Percentiles rank a stretch among this genome's conserved stretches.
Evolutionary conservation across 179 eudicot genomes (phyloP).

Genomic region (Dionaea muscipula): DNA sequence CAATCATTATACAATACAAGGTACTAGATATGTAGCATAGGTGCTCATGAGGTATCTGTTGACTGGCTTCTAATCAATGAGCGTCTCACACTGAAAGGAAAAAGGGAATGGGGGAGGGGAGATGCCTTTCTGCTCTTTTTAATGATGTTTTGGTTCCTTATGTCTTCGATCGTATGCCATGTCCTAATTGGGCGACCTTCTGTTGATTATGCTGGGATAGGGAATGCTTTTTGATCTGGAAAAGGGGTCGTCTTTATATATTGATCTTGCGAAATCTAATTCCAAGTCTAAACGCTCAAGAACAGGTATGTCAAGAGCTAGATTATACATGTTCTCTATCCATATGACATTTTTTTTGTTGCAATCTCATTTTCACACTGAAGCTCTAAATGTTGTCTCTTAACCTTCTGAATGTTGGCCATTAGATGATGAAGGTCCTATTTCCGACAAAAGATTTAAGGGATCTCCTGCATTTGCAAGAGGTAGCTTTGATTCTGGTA

Average conservation of each 20-base stretch:
- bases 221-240: slow-evolving; percentile 92
- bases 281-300: slow-evolving; percentile 85
- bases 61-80: too few relatives aligned
- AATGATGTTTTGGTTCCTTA: too few relatives aligned
- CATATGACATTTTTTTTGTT: background rate
- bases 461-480: slow-evolving; percentile 41
- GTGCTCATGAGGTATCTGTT: too few relatives aligned
- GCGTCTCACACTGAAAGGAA: too few relatives aligned
- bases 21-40: too few relatives aligned
- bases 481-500: slow-evolving; percentile 56
- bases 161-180: too few relatives aligned
- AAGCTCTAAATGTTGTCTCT: background rate
- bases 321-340: background rate
- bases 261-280: slow-evolving; percentile 92
- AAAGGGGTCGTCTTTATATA: slow-evolving; percentile 60
- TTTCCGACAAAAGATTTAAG: slow-evolving; percentile 55
- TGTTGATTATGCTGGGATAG: slow-evolving; percentile 26
- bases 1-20: too few relatives aligned
- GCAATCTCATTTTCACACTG: background rate
- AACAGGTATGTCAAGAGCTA: slow-evolving; percentile 30
- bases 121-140: too few relatives aligned
- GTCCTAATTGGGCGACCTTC: too few relatives aligned
- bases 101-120: too few relatives aligned
- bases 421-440: slow-evolving; percentile 53
- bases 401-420: slow-evolving; percentile 4